Evolutionary conservation across 106 monocot species (phyloP).

Genomic region (Apostasia ramifera): DNA sequence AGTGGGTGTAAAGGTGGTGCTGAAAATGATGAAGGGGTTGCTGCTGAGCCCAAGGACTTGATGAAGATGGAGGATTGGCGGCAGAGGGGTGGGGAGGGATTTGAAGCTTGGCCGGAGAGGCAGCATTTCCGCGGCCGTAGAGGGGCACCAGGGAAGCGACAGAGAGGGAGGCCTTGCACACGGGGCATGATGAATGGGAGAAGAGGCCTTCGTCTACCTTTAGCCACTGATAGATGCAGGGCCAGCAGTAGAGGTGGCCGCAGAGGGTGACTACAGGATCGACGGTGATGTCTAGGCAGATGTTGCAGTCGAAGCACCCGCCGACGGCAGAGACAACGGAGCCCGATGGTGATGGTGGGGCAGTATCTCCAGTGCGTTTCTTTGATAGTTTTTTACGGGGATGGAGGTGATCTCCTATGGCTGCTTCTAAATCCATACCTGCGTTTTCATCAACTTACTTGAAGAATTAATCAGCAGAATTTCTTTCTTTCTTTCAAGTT

Average conservation of each 20-base stretch:
- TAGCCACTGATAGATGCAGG: constrained; percentile 41
- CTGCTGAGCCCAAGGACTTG: background rate
- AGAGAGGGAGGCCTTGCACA: constrained; percentile 34
- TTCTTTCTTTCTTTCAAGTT: too few species aligned
- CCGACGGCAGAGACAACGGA: too few species aligned
- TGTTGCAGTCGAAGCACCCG: too few species aligned
- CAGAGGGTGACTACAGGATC: too few species aligned
- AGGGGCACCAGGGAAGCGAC: constrained; percentile 23
- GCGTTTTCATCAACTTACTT: too few species aligned
- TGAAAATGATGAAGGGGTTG: background rate
- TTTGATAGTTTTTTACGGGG: too few species aligned
- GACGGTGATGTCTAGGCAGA: too few species aligned
- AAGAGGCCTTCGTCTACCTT: background rate
- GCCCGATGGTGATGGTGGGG: too few species aligned
- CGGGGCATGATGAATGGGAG: constrained; percentile 34
- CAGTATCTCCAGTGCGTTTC: too few species aligned
- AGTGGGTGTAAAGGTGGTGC: background rate
- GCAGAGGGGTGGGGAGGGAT: constrained; percentile 5
- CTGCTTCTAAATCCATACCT: too few species aligned
- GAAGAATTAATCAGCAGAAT: too few species aligned
- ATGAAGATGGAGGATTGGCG: background rate
- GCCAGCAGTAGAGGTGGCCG: constrained; percentile 13
- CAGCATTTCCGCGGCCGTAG: constrained; percentile 24
- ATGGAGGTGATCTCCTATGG: too few species aligned
- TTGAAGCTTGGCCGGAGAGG: background rate